phyloP scores from a whole-genome alignment of 2,329 filamentous ascomycete species.

The Leptodontidium sp. region DNA sequence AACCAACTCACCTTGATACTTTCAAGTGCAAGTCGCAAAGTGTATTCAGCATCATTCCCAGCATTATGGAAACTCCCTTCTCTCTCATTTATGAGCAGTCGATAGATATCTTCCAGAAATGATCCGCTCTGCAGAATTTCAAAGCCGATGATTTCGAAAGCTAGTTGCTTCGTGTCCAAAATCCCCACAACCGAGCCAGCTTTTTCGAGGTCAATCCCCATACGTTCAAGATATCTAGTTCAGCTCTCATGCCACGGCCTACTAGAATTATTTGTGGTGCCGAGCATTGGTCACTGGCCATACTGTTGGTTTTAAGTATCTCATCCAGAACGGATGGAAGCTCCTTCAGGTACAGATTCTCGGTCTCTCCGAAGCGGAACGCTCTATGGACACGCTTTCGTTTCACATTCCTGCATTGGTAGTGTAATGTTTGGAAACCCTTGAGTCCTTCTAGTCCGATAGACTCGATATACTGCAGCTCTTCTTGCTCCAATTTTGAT shows the following conservation, averaged over 20 bases:
- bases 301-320: background rate
- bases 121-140: background rate
- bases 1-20: background rate
- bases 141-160: constrained; percentile 11
- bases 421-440: background rate
- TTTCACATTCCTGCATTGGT: background rate
- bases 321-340: background rate
- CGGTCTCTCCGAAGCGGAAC: background rate
- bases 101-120: background rate
- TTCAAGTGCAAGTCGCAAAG: background rate
- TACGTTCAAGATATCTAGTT: background rate
- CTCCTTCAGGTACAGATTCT: background rate
- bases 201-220: background rate
- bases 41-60: constrained; percentile 13
- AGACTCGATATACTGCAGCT: background rate
- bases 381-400: background rate
- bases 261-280: background rate
- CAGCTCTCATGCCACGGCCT: background rate
- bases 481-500: background rate
- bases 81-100: background rate
- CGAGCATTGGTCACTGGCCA: background rate
- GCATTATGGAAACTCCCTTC: constrained; percentile 2
- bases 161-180: constrained; percentile 11
- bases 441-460: background rate
- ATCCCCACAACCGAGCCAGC: background rate